These are phyloP conservation scores for Puya raimondii DNA, from an alignment of 176 grass and related monocot genomes.

Conservation along the genomic window DNA sequence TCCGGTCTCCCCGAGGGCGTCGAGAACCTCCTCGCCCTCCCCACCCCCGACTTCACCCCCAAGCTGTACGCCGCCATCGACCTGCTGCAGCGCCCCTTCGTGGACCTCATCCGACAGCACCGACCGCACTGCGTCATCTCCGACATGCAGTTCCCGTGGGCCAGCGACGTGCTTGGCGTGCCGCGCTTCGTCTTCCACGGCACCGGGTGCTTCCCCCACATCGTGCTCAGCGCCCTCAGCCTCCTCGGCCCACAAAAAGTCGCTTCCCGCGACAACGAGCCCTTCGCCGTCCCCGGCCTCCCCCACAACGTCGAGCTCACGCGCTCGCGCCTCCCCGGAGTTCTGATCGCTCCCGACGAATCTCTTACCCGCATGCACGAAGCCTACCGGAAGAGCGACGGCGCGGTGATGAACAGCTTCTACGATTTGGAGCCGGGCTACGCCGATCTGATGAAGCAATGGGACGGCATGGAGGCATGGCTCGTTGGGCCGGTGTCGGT, in stretches of 20 bases:
- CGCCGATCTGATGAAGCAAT: constrained; percentile 11
- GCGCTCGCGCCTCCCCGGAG: constrained; percentile 17
- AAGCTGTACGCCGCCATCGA: background rate
- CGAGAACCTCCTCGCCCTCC: background rate
- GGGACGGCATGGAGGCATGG: constrained; percentile 22
- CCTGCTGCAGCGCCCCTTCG: constrained; percentile 5
- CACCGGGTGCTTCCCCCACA: background rate
- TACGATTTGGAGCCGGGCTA: constrained; percentile 47
- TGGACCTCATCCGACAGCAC: background rate
- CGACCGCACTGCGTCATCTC: constrained; percentile 10
- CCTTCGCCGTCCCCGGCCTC: constrained; percentile 19
- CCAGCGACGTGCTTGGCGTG: background rate
- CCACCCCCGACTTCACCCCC: background rate
- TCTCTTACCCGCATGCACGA: background rate
- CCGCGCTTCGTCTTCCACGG: background rate
- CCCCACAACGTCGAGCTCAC: constrained; percentile 39
- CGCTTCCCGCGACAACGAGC: constrained; percentile 1
- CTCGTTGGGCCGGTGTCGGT: constrained; percentile 44
- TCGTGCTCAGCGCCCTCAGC: background rate
- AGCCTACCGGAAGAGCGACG: constrained; percentile 21
- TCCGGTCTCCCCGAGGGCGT: background rate
- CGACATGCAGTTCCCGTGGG: constrained; percentile 21
- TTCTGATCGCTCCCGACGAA: background rate
- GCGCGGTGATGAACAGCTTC: constrained; percentile 56
- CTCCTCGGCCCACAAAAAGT: background rate